Evolutionary conservation across 169 alveolate species (phyloP).

Genomic region (Toxoplasma gondii): DNA sequence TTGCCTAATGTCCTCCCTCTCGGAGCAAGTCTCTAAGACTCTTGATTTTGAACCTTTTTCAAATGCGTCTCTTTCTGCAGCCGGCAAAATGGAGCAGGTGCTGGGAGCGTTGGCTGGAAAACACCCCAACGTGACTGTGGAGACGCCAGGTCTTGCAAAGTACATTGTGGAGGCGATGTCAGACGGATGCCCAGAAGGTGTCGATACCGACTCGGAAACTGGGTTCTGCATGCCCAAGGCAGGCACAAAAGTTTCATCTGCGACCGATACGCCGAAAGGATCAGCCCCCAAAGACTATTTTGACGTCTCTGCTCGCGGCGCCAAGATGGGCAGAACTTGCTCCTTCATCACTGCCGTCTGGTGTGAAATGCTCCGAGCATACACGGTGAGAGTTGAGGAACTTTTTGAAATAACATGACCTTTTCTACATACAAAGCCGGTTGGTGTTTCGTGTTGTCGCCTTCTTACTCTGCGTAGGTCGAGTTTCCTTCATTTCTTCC

Average conservation of each 20-base stretch:
- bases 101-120: conserved; percentile 87
- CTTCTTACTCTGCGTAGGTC: no score
- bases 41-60: not conserved
- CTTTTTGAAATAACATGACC: not conserved
- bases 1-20: no score
- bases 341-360: conserved; percentile 91
- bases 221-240: conserved; percentile 75
- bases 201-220: not conserved
- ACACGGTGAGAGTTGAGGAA: conserved; percentile 79
- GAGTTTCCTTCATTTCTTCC: no score
- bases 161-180: conserved; percentile 37
- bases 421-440: not conserved
- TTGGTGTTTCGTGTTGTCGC: no score
- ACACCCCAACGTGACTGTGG: conserved; percentile 14
- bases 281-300: conserved; percentile 75
- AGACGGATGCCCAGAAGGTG: conserved; percentile 11
- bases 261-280: conserved; percentile 64
- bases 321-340: conserved; percentile 88
- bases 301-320: conserved; percentile 84
- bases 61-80: conserved; percentile 35
- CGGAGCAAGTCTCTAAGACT: no score
- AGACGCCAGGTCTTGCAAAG: conserved; percentile 35
- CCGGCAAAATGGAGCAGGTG: conserved; percentile 75
- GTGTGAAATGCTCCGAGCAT: conserved; percentile 92
- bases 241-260: conserved; percentile 37